Conservation (phyloP, 2,329 filamentous ascomycete species). For the Pseudogymnoascus sp. region DNA sequence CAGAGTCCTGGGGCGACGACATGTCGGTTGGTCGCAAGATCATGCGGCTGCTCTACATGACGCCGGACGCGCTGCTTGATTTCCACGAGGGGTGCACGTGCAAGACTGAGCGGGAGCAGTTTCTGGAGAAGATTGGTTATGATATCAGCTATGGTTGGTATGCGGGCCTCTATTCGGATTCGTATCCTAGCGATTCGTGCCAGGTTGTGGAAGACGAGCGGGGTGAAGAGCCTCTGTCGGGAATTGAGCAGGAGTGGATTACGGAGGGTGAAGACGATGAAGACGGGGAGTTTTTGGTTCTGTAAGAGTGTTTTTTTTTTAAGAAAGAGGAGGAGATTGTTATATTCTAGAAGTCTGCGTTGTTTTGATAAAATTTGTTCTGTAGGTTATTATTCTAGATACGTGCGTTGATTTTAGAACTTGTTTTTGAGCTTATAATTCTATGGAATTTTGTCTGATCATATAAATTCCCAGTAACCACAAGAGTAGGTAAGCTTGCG, state of each 20-base stretch:
- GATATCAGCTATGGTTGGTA: neutral
- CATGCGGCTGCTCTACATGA: neutral
- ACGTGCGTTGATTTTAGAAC: neutral
- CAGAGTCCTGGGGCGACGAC: slow-evolving; percentile 9
- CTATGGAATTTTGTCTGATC: neutral
- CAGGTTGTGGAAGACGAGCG: neutral
- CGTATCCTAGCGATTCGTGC: neutral
- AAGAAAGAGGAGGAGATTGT: neutral
- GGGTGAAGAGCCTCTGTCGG: neutral
- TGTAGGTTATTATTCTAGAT: neutral
- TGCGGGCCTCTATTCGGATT: neutral
- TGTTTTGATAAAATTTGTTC: neutral
- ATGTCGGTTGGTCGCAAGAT: neutral
- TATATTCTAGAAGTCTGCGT: slow-evolving; percentile 2
- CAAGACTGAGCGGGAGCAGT: slow-evolving; percentile 4
- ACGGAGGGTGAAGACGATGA: neutral
- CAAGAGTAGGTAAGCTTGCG: too few relatives aligned
- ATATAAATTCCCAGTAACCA: neutral
- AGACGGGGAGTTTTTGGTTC: neutral
- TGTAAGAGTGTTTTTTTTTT: neutral
- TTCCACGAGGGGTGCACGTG: slow-evolving; percentile 1
- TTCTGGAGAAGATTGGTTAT: neutral
- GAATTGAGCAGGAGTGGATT: slow-evolving; percentile 1
- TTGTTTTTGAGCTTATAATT: neutral
- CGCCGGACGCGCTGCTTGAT: neutral